Evolutionary conservation across 2,329 filamentous ascomycete genomes (phyloP), one percentile per base, ranked within the genome.

Genomic region (Capronia coronata): DNA sequence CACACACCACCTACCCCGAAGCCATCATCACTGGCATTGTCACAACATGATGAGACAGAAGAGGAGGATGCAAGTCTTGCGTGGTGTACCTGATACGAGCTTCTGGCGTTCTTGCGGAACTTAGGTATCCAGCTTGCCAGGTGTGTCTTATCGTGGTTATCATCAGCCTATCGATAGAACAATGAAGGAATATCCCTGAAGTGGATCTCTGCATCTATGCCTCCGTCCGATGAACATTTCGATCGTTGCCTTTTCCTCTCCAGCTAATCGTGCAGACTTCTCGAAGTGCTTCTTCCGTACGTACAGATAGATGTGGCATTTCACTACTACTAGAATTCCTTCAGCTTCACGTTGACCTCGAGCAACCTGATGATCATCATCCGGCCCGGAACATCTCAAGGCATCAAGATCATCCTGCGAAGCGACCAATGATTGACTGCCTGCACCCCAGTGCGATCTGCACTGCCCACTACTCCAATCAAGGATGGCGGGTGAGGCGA

Each of bases 1-100:
- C 46, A 44, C 51, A 49, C 42, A 18, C 46, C 32, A 29, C 14
- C 21, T 34, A 38, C n/a, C 25, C 16, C 2, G 14, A 8, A 6
- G 11, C 21, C 14, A 21, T 27, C 25, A 39, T 4, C 23, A 10
- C 18, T 39, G 35, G 35, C 35, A 44, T 34, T 52, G 49, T 52
- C 46, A 55, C 46, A 48, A 50, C 30, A 40, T 40, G 5, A 18
- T 35, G 8, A 25, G 40, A 51, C 11, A 50, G 25, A 50, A 52
- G 42, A 43, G 43, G 45, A 47, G 48, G 53, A 55, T 49, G 53
- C 53, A 48, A 55, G 53, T 55, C 53, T 52, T 41, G 29, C 34
- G 19, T 54, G 43, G 19, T 21, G 25, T 27, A 23, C 29, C 14
- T 11, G 29, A 38, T 38, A 49, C 22, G 14, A 45, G 43, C 34